Conservation (phyloP, 2,329 filamentous ascomycete genomes). For the Exserohilum rostratum region DNA sequence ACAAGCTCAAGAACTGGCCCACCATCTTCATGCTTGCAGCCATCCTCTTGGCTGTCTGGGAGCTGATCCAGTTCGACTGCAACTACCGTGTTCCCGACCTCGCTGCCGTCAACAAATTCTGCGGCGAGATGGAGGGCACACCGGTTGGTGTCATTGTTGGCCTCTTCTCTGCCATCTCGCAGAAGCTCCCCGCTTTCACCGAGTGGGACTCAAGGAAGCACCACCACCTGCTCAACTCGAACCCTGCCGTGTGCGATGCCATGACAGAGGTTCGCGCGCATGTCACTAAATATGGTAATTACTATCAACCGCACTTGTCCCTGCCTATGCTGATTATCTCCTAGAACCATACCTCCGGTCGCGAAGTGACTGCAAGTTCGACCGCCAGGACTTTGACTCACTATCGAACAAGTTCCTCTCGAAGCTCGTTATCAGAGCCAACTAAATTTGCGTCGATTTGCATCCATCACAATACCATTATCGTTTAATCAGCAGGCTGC, state of each 20-base stretch:
- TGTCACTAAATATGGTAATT: constrained; percentile 90
- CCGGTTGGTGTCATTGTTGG: constrained; percentile 96
- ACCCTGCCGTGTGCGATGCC: constrained; percentile 88
- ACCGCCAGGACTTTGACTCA: constrained; percentile 91
- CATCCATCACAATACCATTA: constrained; percentile 8
- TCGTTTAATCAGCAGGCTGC: constrained; percentile 19
- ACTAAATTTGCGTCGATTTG: constrained; percentile 57
- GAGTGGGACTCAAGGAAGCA: constrained; percentile 96
- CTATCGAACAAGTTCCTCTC: constrained; percentile 97
- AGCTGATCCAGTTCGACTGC: constrained; percentile 98
- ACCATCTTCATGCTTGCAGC: constrained; percentile 98
- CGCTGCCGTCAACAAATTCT: constrained; percentile 88
- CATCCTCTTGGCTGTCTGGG: constrained; percentile 92
- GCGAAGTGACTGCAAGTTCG: constrained; percentile 80
- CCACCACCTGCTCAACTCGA: constrained; percentile 87
- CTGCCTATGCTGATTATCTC: constrained; percentile 50
- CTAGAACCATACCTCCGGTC: constrained; percentile 85
- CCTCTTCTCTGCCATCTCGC: constrained; percentile 95
- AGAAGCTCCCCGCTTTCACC: constrained; percentile 88
- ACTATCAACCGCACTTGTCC: constrained; percentile 12
- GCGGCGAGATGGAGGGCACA: constrained; percentile 93
- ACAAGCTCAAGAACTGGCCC: constrained; percentile 98
- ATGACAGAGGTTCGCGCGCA: constrained; percentile 95
- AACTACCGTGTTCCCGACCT: constrained; percentile 91
- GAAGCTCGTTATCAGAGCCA: constrained; percentile 93